A percentile compares a stretch with the other conserved stretches of the same genome.
These are phyloP conservation scores for Metarhizium humberi DNA, from an alignment of 2,329 filamentous ascomycete genomes.

Conservation along the genomic window DNA sequence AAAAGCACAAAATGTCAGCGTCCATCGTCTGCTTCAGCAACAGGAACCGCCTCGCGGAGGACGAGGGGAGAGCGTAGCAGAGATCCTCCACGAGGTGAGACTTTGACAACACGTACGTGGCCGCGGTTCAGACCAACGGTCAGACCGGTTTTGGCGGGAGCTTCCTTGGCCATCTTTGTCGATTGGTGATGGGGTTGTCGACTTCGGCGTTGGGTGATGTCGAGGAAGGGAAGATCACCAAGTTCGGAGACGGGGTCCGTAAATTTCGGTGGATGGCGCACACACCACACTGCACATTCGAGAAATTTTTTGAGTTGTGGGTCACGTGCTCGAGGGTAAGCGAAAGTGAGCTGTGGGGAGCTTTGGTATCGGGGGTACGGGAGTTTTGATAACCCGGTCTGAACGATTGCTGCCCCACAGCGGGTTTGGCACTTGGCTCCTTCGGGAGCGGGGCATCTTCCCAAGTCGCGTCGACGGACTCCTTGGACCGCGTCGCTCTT, in stretches of 20 bases:
- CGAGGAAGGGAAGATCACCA: conserved; percentile 9
- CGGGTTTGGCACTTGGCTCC: neutral
- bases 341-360: conserved; percentile 9
- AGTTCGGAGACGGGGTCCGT: conserved; percentile 1
- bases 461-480: conserved; percentile 4
- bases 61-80: conserved; percentile 31
- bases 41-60: conserved; percentile 16
- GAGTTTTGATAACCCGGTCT: neutral
- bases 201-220: conserved; percentile 17
- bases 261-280: conserved; percentile 15
- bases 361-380: neutral
- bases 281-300: neutral
- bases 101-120: conserved; percentile 47
- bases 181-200: conserved; percentile 21
- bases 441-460: neutral
- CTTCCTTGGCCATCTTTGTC: conserved; percentile 50
- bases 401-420: neutral
- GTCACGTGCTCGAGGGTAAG: conserved; percentile 18
- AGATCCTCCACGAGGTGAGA: conserved; percentile 72
- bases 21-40: conserved; percentile 48
- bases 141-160: conserved; percentile 47
- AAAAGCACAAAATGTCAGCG: conserved; percentile 37
- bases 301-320: conserved; percentile 12
- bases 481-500: neutral
- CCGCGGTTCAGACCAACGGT: conserved; percentile 54